Conservation (phyloP, 441 rosid genomes). For the Geranium incanum region DNA sequence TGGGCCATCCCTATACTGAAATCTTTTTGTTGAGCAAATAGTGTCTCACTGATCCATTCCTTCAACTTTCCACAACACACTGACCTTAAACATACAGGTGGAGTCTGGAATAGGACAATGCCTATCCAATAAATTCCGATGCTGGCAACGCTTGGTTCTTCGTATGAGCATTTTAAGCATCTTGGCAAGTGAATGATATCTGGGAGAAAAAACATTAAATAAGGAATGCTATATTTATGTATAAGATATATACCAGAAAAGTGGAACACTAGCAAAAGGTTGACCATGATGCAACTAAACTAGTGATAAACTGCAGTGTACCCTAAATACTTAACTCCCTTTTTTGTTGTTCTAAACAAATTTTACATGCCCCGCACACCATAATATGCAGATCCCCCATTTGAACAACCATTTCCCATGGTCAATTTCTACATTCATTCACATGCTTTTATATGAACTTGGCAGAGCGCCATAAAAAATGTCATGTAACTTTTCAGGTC, state of each 20-base stretch:
- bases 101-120: conserved; percentile 45
- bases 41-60: not conserved
- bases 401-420: not conserved
- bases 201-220: conserved; percentile 23
- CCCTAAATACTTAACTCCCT: not conserved
- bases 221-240: not conserved
- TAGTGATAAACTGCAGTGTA: not conserved
- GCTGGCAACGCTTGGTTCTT: conserved; percentile 43
- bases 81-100: conserved; percentile 38
- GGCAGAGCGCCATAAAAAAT: conserved; percentile 13
- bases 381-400: not conserved
- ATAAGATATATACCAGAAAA: not conserved
- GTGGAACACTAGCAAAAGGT: not conserved
- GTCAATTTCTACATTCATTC: not conserved
- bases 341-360: not conserved
- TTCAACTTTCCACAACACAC: conserved; percentile 13
- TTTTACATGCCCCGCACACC: not conserved
- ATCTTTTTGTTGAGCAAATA: too few species aligned
- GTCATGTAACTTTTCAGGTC: conserved; percentile 10
- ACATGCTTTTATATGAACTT: not conserved
- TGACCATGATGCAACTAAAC: not conserved
- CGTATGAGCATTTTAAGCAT: conserved; percentile 48
- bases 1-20: not conserved
- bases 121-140: conserved; percentile 53
- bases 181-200: conserved; percentile 58